Percentiles rank a stretch among this genome's conserved stretches.
Evolutionary conservation across 345 rosid species (phyloP).

Genomic region (Gossypium turneri): DNA sequence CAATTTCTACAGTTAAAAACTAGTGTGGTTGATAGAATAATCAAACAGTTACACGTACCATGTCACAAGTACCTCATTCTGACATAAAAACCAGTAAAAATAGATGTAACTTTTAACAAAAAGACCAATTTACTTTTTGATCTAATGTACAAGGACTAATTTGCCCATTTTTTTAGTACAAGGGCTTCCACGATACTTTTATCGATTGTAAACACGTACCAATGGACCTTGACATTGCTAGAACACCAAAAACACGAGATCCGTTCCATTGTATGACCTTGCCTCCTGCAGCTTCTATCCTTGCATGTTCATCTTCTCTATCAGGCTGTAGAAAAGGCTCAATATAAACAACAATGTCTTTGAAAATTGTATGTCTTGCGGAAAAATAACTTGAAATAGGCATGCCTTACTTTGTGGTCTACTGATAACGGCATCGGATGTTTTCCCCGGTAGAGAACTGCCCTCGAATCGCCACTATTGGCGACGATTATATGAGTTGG

Average conservation of each 20-base stretch:
- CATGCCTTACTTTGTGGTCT: conserved; percentile 63
- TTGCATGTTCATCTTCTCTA: conserved; percentile 70
- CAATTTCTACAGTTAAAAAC: no score
- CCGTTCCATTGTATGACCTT: conserved; percentile 15
- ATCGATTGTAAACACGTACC: conserved; percentile 30
- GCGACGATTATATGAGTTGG: conserved; percentile 56
- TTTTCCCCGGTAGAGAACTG: conserved; percentile 71
- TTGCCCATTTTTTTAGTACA: no score
- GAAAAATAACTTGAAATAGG: background rate
- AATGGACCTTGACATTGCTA: conserved; percentile 89
- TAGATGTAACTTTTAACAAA: no score
- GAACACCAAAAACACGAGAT: conserved; percentile 41
- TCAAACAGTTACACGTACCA: no score
- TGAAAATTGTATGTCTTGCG: background rate
- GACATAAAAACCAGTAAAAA: no score
- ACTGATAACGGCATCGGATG: conserved; percentile 48
- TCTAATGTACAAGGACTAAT: no score
- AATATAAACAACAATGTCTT: conserved; percentile 5
- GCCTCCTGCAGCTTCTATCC: conserved; percentile 85
- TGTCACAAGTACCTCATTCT: no score
- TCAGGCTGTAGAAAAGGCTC: conserved; percentile 50
- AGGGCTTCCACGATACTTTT: background rate
- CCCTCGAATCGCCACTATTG: conserved; percentile 83
- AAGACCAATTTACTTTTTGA: no score
- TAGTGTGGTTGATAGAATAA: no score